phyloP scores from a whole-genome alignment of 805 yeast genomes.

The Groenewaldozyma salmanticensis region DNA sequence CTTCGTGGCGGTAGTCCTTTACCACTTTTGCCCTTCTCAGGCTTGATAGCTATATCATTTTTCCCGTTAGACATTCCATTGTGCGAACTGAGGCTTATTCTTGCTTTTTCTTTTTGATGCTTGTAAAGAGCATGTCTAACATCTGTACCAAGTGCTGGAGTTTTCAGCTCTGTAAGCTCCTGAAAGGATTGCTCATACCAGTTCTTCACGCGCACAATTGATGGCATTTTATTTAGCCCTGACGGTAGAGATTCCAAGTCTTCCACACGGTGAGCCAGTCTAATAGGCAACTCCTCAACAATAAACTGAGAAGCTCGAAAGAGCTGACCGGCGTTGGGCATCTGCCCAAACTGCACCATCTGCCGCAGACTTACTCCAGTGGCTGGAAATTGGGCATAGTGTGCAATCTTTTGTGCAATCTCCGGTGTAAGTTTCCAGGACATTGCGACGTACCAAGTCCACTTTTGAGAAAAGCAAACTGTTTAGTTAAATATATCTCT shows the following conservation, averaged over 20 bases:
- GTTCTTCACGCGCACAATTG: constrained; percentile 64
- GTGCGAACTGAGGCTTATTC: constrained; percentile 5
- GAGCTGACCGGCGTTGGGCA: constrained; percentile 66
- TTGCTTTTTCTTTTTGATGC: constrained; percentile 9
- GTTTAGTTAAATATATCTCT: too few relatives aligned
- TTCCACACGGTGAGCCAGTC: constrained; percentile 76
- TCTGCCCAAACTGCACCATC: constrained; percentile 85
- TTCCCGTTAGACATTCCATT: constrained; percentile 7
- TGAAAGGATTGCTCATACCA: constrained; percentile 92
- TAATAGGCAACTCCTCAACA: constrained; percentile 77
- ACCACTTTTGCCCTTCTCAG: constrained; percentile 19
- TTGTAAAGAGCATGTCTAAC: constrained; percentile 23
- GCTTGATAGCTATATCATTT: constrained; percentile 24
- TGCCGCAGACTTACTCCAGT: constrained; percentile 78
- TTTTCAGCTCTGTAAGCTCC: constrained; percentile 53
- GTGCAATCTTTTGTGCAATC: constrained; percentile 46
- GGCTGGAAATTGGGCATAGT: constrained; percentile 65
- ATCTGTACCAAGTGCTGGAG: constrained; percentile 42
- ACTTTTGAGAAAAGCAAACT: too few relatives aligned
- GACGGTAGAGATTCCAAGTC: constrained; percentile 75
- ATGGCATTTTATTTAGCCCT: constrained; percentile 62
- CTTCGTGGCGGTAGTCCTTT: constrained; percentile 12
- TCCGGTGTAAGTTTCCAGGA: constrained; percentile 28
- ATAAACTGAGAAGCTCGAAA: constrained; percentile 79
- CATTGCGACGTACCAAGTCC: too few relatives aligned